Evolutionary conservation across 2,329 filamentous ascomycete species (phyloP).

Genomic region (Boeremia exigua): DNA sequence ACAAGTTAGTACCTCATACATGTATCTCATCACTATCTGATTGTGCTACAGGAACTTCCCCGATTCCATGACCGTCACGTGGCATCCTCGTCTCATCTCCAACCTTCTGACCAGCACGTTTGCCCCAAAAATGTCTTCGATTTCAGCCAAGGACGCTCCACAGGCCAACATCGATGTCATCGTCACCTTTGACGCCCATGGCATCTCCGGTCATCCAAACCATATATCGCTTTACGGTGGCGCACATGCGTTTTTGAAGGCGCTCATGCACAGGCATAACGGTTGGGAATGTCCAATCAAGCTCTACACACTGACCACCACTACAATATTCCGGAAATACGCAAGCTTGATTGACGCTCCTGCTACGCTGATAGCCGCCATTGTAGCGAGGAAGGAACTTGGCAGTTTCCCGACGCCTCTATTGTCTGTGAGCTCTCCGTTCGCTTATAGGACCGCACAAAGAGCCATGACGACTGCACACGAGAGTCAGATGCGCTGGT

Average conservation of each 20-base stretch:
- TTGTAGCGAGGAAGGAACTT: constrained; percentile 57
- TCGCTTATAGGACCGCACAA: constrained; percentile 71
- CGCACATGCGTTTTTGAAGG: constrained; percentile 72
- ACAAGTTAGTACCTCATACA: constrained; percentile 57
- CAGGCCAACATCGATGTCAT: constrained; percentile 74
- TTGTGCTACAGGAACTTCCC: constrained; percentile 67
- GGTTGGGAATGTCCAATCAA: constrained; percentile 77
- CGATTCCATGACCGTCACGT: constrained; percentile 84
- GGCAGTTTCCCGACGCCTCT: constrained; percentile 63
- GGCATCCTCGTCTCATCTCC: constrained; percentile 75
- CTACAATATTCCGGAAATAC: constrained; percentile 81
- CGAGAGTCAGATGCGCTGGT: constrained; percentile 98
- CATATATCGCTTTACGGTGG: constrained; percentile 89
- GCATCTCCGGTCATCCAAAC: constrained; percentile 90
- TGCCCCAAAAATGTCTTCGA: constrained; percentile 65
- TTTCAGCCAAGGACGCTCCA: constrained; percentile 53
- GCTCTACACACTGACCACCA: constrained; percentile 82
- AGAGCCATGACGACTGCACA: constrained; percentile 89
- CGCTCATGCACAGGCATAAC: constrained; percentile 67
- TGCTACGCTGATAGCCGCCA: constrained; percentile 68
- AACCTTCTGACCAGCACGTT: constrained; percentile 75
- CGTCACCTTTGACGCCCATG: constrained; percentile 85
- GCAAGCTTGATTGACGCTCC: constrained; percentile 75
- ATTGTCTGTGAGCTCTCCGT: constrained; percentile 73
- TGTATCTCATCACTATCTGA: constrained; percentile 9